phyloP scores from a whole-genome alignment of 2,329 filamentous ascomycete genomes.

The Penicillium sp. region DNA sequence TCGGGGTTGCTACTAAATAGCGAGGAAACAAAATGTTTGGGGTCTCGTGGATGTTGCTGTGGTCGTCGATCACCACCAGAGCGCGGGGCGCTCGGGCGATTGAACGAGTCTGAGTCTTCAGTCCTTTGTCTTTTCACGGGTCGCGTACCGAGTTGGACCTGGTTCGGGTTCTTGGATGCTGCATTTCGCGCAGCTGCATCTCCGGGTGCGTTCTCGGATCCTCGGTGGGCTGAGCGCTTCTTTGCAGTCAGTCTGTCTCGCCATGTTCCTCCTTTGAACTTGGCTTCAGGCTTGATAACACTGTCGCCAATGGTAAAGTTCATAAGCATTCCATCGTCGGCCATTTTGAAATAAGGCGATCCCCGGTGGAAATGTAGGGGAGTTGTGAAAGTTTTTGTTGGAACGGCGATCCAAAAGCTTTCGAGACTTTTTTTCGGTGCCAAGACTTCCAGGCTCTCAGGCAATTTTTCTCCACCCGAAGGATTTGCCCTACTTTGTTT shows the following conservation, averaged over 20 bases:
- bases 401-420: conserved; percentile 13
- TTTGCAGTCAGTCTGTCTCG: conserved; percentile 80
- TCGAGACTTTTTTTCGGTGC: conserved; percentile 27
- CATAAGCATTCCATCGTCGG: conserved; percentile 89
- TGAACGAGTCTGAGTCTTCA: conserved; percentile 33
- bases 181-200: conserved; percentile 12
- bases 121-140: conserved; percentile 43
- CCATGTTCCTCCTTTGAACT: conserved; percentile 89
- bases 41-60: conserved; percentile 39
- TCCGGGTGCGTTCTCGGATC: conserved; percentile 8
- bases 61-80: conserved; percentile 13
- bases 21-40: conserved; percentile 74
- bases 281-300: conserved; percentile 58
- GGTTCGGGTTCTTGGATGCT: conserved; percentile 34
- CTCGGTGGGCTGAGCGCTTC: conserved; percentile 55
- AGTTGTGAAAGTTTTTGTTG: conserved; percentile 4
- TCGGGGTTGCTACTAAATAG: conserved; percentile 87
- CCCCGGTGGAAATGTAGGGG: conserved; percentile 3
- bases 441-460: conserved; percentile 19
- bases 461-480: conserved; percentile 37
- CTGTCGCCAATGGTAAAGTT: conserved; percentile 79
- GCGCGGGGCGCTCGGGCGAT: conserved; percentile 9
- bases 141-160: conserved; percentile 31
- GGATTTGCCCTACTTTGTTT: conserved; percentile 32
- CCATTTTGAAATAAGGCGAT: conserved; percentile 56